These are phyloP conservation scores for Conoideocrella luteorostrata DNA, from an alignment of 2,329 filamentous ascomycete genomes.

Conservation along the genomic window DNA sequence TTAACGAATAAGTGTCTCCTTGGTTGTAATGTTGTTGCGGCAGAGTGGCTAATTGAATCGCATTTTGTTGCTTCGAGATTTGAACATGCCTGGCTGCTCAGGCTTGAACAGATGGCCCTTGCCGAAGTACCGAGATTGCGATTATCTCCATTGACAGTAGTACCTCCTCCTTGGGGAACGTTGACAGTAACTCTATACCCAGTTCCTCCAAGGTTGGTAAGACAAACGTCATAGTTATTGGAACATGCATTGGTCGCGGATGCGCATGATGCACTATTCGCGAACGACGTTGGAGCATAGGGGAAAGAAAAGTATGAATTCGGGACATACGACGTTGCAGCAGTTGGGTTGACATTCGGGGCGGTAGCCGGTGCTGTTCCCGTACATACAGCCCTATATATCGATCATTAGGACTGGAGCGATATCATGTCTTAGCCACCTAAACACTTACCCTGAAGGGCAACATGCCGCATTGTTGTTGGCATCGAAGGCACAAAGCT, in stretches of 20 bases:
- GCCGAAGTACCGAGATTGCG: constrained; percentile 38
- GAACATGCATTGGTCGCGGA: constrained; percentile 46
- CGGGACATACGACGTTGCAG: constrained; percentile 43
- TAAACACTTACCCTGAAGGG: constrained; percentile 39
- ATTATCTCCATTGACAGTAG: constrained; percentile 40
- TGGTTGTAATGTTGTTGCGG: background rate
- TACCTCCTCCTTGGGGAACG: constrained; percentile 46
- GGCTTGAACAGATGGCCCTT: constrained; percentile 47
- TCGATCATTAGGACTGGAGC: background rate
- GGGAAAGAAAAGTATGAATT: constrained; percentile 57
- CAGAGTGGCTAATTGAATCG: constrained; percentile 16
- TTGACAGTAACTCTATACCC: constrained; percentile 49
- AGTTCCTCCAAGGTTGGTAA: constrained; percentile 38
- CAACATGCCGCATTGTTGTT: constrained; percentile 47
- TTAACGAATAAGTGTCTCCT: background rate
- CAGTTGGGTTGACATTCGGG: constrained; percentile 27
- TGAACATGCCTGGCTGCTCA: constrained; percentile 47
- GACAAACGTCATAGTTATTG: constrained; percentile 47
- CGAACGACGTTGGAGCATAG: constrained; percentile 46
- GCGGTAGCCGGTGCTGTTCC: constrained; percentile 42
- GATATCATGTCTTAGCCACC: background rate
- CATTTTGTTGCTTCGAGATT: constrained; percentile 36
- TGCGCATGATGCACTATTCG: constrained; percentile 44
- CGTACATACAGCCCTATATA: constrained; percentile 46
- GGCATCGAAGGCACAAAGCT: constrained; percentile 43